A percentile compares a stretch with the other conserved stretches of the same genome.
Conservation (phyloP, 202 grass and related monocot genomes). For the Miscanthus sacchariflorus region DNA sequence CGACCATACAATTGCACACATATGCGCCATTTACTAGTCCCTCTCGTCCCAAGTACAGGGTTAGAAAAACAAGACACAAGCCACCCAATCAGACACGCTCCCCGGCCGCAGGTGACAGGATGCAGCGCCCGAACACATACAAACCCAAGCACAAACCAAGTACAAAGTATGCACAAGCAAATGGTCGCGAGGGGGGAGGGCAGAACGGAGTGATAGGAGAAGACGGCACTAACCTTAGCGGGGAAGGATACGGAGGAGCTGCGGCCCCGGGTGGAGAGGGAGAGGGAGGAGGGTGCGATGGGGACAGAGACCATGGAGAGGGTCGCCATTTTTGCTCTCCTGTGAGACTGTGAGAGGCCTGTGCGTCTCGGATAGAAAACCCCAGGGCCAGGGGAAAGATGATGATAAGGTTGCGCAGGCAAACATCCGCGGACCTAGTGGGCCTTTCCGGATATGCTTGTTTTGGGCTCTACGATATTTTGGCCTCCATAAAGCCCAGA, state of each 20-base stretch:
- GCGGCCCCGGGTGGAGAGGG: conserved; percentile 47
- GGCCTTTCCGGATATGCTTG: background rate
- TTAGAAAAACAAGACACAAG: background rate
- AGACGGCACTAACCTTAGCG: conserved; percentile 36
- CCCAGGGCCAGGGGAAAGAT: background rate
- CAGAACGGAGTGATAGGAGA: conserved; percentile 13
- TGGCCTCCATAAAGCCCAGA: background rate
- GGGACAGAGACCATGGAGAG: conserved; percentile 66
- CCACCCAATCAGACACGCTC: background rate
- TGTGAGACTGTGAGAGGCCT: background rate
- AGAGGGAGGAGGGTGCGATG: conserved; percentile 61
- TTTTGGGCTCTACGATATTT: conserved; percentile 23
- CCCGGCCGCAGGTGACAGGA: background rate
- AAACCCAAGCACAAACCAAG: background rate
- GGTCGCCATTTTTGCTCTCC: conserved; percentile 68
- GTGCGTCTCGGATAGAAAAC: conserved; percentile 35
- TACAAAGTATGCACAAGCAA: background rate
- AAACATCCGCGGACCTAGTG: background rate
- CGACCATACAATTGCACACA: background rate
- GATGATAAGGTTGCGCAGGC: conserved; percentile 51
- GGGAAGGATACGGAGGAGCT: conserved; percentile 59
- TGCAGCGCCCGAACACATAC: background rate
- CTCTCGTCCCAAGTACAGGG: background rate
- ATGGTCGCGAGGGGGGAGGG: conserved; percentile 43
- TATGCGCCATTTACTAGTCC: background rate